Evolutionary conservation across 345 rosid genomes (phyloP), one percentile per base, ranked within the genome.

Genomic region (Pseudoturritis turrita): DNA sequence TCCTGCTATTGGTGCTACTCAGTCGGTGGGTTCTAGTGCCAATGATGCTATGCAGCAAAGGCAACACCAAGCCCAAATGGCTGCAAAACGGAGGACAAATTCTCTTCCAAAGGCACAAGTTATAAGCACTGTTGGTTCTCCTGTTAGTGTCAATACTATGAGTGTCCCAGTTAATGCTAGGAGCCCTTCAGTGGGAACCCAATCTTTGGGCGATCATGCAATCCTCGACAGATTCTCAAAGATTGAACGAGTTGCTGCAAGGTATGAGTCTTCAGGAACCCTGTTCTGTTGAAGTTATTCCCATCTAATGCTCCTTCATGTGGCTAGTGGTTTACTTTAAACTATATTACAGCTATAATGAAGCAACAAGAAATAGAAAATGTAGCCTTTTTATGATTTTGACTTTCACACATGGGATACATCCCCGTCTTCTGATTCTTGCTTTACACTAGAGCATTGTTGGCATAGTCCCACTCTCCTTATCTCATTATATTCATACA

Each of bases 71-170:
- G 64, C 82, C 70, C 97, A 87, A 70, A 73, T 46, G 67, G 78
- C 83, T 77, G 81, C 85, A 26, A 91, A 86, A 70, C 76, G 91
- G 49, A 90, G 89, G 77, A 85, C 96, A 54, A 92, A 75, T 83
- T 92, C 98, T 50, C 86, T 86, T 44, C 85, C 97, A 0, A 95
- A 65, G 81, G 79, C 88, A 62, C 86, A 87, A 33, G 91, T 80
- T 69, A 85, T 89, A 57, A 89, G 85, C 81, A 89, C 85, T 17
- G 96, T 92, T 78, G 96, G 88, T 64, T 95, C 98, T 71, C 99
- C 99, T 44, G 96, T 86, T 70, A 95, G 99, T 74, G 96, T 88
- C 73, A 80, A 92, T 78, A 95, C 83, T 76, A 78, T 84, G 50
- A 83, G 80, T 73, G 73, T 83, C 78, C 87, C 88, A 43, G 41